Percentiles rank a stretch among this genome's conserved stretches.
These are phyloP conservation scores for Plantago lanceolata DNA, from an alignment of 305 asterid species.

Conservation along the genomic window DNA sequence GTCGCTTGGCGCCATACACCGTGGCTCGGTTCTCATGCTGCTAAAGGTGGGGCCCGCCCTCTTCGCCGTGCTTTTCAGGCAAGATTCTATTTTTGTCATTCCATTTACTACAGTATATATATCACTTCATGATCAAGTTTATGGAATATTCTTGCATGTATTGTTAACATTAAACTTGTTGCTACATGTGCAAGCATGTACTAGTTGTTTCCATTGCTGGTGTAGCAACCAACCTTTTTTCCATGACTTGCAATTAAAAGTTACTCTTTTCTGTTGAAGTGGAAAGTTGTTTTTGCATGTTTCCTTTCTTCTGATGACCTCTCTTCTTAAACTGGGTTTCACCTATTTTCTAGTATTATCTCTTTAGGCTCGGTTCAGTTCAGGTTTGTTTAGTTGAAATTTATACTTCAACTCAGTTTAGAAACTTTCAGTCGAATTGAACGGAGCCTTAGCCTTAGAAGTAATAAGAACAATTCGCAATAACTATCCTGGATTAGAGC, in stretches of 20 bases:
- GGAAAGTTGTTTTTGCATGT: neutral
- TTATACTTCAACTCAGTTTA: too few relatives aligned
- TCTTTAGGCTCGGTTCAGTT: too few relatives aligned
- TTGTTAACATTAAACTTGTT: too few relatives aligned
- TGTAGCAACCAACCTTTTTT: slow-evolving; percentile 13
- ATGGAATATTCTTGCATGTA: too few relatives aligned
- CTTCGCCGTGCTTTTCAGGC: slow-evolving; percentile 83
- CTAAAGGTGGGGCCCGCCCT: slow-evolving; percentile 76
- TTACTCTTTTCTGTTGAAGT: slow-evolving; percentile 19
- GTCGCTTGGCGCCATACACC: slow-evolving; percentile 92
- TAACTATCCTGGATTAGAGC: neutral
- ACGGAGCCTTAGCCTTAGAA: too few relatives aligned
- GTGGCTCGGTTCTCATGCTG: slow-evolving; percentile 76
- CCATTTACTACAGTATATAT: too few relatives aligned
- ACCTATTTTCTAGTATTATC: slow-evolving; percentile 24
- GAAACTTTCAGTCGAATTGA: too few relatives aligned
- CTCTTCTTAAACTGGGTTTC: slow-evolving; percentile 23
- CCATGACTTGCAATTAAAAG: slow-evolving; percentile 16
- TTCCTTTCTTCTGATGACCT: slow-evolving; percentile 10
- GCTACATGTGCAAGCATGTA: neutral
- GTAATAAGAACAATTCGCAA: neutral
- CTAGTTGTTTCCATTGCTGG: slow-evolving; percentile 29
- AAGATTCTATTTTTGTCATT: slow-evolving; percentile 21
- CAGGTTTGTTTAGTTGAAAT: too few relatives aligned
- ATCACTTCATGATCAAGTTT: too few relatives aligned